These are phyloP conservation scores for Penicillium chermesinum DNA, from an alignment of 495 filamentous ascomycete species.

Conservation along the genomic window DNA sequence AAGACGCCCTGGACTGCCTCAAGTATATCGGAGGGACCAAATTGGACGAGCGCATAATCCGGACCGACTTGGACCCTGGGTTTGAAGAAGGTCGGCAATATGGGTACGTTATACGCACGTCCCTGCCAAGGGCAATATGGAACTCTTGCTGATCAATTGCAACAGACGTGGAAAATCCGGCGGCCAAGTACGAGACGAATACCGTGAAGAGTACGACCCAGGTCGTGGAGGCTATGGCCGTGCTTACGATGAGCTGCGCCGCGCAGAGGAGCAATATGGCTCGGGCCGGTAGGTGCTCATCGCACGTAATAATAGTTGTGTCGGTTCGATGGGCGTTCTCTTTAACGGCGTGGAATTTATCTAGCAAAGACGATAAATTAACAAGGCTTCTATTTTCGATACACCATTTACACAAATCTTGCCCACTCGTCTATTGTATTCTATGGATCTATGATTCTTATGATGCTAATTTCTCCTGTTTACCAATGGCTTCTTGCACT, in stretches of 20 bases:
- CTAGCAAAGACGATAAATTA: slow-evolving; percentile 17
- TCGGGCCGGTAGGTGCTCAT: slow-evolving; percentile 36
- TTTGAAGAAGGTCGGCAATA: slow-evolving; percentile 96
- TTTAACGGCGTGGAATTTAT: slow-evolving; percentile 12
- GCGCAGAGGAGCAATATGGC: slow-evolving; percentile 52
- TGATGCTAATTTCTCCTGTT: slow-evolving; percentile 24
- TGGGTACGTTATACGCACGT: slow-evolving; percentile 49
- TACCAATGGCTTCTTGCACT: slow-evolving; percentile 46
- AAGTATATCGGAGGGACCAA: slow-evolving; percentile 99
- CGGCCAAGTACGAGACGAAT: slow-evolving; percentile 96
- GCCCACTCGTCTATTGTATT: slow-evolving; percentile 12
- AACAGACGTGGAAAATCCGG: slow-evolving; percentile 77
- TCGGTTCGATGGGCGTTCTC: slow-evolving; percentile 36
- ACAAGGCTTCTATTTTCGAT: slow-evolving; percentile 24
- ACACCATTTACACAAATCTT: slow-evolving; percentile 21
- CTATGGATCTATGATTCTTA: slow-evolving; percentile 12
- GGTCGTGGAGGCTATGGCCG: slow-evolving; percentile 82
- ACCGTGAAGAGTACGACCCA: slow-evolving; percentile 92
- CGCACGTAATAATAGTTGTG: slow-evolving; percentile 12
- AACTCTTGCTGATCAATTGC: slow-evolving; percentile 8
- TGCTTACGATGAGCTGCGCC: slow-evolving; percentile 58
- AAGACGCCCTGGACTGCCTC: slow-evolving; percentile 94
- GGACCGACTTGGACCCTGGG: slow-evolving; percentile 94
- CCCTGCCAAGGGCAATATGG: no score
- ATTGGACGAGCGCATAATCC: slow-evolving; percentile 91